Conservation (phyloP, 2,329 filamentous ascomycete genomes). For the Cryphonectria naterciae region DNA sequence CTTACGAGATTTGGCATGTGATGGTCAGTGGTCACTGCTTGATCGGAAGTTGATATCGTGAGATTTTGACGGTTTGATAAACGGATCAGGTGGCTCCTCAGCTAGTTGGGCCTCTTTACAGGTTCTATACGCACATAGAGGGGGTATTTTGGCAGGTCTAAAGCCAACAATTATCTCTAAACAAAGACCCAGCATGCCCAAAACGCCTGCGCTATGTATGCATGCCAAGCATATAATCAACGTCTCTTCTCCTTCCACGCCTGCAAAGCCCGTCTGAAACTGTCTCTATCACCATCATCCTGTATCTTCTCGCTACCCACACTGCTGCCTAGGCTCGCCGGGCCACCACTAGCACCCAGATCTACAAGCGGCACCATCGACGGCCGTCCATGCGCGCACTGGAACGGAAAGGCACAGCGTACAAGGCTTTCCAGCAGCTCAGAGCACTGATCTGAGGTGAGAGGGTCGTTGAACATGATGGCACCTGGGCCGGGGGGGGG, state of each 20-base stretch:
- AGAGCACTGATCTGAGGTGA: slow-evolving; percentile 62
- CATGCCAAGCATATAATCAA: background rate
- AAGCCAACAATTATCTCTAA: background rate
- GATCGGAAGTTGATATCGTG: background rate
- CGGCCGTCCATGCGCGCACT: slow-evolving; percentile 79
- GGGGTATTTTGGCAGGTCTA: background rate
- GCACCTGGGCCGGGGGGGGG: slow-evolving; percentile 51
- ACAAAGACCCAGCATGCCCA: background rate
- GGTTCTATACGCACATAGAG: background rate
- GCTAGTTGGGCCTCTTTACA: no score
- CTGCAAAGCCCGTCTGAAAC: background rate
- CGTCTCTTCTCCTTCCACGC: background rate
- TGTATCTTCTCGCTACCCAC: background rate
- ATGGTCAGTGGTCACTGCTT: background rate
- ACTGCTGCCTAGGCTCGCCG: background rate
- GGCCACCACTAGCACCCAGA: slow-evolving; percentile 43
- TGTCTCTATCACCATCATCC: background rate
- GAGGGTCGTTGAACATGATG: slow-evolving; percentile 82
- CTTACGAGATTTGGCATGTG: background rate
- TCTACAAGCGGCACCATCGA: slow-evolving; percentile 67
- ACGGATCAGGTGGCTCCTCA: no score
- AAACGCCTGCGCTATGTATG: background rate
- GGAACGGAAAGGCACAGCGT: slow-evolving; percentile 73
- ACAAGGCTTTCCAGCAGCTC: slow-evolving; percentile 61
- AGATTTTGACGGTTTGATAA: no score